phyloP scores from a whole-genome alignment of 306 rosid species.

The Trifolium dubium region DNA sequence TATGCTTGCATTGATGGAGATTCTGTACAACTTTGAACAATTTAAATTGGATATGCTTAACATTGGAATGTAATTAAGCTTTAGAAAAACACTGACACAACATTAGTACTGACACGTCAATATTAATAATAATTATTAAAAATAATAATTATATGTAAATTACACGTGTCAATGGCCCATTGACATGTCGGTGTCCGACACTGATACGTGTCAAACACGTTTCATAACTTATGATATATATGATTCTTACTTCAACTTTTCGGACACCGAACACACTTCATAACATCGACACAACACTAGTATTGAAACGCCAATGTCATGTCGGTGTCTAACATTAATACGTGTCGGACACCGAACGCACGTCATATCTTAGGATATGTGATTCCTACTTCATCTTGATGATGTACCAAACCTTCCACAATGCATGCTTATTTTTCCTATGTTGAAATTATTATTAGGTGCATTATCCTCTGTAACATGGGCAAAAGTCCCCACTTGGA shows the following conservation, averaged over 20 bases:
- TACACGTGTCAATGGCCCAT: too few species aligned
- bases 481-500: slow-evolving; percentile 35
- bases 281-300: too few species aligned
- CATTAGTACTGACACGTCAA: neutral
- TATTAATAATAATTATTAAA: too few species aligned
- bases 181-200: too few species aligned
- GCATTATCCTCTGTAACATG: slow-evolving; percentile 35
- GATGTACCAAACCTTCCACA: slow-evolving; percentile 25
- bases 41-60: slow-evolving; percentile 32
- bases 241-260: too few species aligned
- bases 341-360: too few species aligned
- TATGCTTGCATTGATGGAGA: slow-evolving; percentile 48
- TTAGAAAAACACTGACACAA: slow-evolving; percentile 3
- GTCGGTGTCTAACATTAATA: too few species aligned
- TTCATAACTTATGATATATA: too few species aligned
- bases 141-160: neutral
- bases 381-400: slow-evolving; percentile 15
- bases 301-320: too few species aligned
- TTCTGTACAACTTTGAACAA: slow-evolving; percentile 32
- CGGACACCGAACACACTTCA: too few species aligned
- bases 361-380: neutral
- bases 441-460: slow-evolving; percentile 30
- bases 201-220: too few species aligned
- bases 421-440: slow-evolving; percentile 2
- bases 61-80: slow-evolving; percentile 35